Conservation (phyloP, 169 alveolate genomes). For the Theileria sp. region DNA sequence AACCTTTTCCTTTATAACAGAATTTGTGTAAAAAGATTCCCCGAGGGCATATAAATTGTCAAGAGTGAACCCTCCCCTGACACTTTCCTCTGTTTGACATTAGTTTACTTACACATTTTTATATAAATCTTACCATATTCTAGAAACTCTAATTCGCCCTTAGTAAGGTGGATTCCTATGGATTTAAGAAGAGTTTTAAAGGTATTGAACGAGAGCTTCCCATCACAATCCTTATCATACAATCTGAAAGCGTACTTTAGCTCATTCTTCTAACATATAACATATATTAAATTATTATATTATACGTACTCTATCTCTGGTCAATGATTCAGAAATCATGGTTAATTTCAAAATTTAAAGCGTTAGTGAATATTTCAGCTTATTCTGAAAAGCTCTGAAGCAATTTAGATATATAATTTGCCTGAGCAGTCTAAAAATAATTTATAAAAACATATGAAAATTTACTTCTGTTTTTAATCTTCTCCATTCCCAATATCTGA, state of each 20-base stretch:
- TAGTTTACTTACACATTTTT: neutral
- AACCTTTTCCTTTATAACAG: slow-evolving; percentile 39
- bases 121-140: slow-evolving; percentile 39
- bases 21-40: slow-evolving; percentile 50
- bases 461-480: slow-evolving; percentile 58
- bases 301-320: slow-evolving; percentile 23
- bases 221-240: slow-evolving; percentile 52
- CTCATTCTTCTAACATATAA: slow-evolving; percentile 44
- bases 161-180: slow-evolving; percentile 50
- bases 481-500: slow-evolving; percentile 71
- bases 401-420: slow-evolving; percentile 40
- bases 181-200: slow-evolving; percentile 39
- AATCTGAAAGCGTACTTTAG: slow-evolving; percentile 56
- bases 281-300: neutral
- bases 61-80: slow-evolving; percentile 55
- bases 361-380: neutral
- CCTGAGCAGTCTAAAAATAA: slow-evolving; percentile 52
- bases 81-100: slow-evolving; percentile 36
- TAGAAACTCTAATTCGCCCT: slow-evolving; percentile 43
- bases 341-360: neutral
- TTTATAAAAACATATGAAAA: slow-evolving; percentile 16
- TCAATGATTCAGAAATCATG: neutral
- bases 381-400: slow-evolving; percentile 33
- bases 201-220: slow-evolving; percentile 34
- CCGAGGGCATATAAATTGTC: slow-evolving; percentile 60